Percentiles rank a stretch among this genome's conserved stretches.
These are phyloP conservation scores for Galium porrigens DNA, from an alignment of 305 asterid genomes.

Conservation along the genomic window DNA sequence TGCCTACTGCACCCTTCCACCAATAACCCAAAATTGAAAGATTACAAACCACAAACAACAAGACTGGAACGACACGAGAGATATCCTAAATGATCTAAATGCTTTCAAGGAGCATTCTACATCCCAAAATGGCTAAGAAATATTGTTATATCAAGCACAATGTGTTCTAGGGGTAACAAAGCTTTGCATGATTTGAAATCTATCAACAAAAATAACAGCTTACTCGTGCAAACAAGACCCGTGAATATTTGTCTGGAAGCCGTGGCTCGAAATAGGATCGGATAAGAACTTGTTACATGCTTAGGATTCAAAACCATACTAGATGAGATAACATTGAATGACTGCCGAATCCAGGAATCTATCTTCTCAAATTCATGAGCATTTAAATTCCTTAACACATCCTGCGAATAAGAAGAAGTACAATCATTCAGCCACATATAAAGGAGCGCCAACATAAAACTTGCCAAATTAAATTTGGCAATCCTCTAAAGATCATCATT, in stretches of 20 bases:
- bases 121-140: background rate
- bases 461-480: too few relatives aligned
- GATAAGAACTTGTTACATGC: constrained; percentile 35
- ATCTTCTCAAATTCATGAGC: constrained; percentile 48
- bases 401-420: constrained; percentile 28
- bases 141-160: background rate
- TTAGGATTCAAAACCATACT: constrained; percentile 25
- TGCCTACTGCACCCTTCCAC: background rate
- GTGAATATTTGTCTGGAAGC: constrained; percentile 50
- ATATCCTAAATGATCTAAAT: background rate
- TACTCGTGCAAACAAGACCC: constrained; percentile 65
- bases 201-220: constrained; percentile 19
- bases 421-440: background rate
- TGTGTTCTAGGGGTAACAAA: background rate
- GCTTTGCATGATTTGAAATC: background rate
- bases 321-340: constrained; percentile 41
- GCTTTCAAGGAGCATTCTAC: background rate
- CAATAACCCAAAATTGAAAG: background rate
- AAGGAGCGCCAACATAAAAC: background rate
- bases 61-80: background rate
- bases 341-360: constrained; percentile 47
- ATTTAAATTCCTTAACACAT: constrained; percentile 49
- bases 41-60: background rate
- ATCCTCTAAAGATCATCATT: background rate
- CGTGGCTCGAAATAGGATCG: constrained; percentile 31